Base-by-base conservation (phyloP, 2,329 filamentous ascomycete genomes). In the Thelonectria olida region DNA sequence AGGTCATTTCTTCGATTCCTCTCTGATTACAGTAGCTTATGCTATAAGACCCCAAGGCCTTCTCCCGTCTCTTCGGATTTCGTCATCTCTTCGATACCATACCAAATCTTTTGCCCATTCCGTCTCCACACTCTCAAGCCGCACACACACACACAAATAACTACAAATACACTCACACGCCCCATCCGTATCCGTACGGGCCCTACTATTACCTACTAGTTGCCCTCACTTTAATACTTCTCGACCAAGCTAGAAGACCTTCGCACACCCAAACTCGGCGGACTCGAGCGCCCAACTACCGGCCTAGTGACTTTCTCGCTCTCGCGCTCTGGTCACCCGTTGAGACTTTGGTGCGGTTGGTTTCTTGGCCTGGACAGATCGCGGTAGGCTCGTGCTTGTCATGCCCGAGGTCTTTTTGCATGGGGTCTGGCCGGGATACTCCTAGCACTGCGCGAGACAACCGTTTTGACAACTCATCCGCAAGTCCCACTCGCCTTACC, bases 361-460 rank as follows among this genome's bases (percentile, higher is more conserved):
- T 78, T 73, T 71, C 72, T 68, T 72, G 62, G 59, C 72, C 72
- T 72, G 68, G 75, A 74, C 69, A 74, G 74, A 73, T 75, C 72
- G 70, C 47, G 69, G 77, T 77, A 75, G 78, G 78, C 75, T 74
- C 74, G 74, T 75, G 77, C 76, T 76, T 78, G 73, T 78, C 73
- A 75, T 74, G 72, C 73, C 73, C 69, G 72, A 75, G 72, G 69
- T 70, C 73, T 73, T 70, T 60, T 70, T 75, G 73, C 75, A 76
- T 73, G 72, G 74, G 67, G 61, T 61, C 68, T 62, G 71, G 65
- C 78, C 70, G 71, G 78, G 79, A 77, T 80, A 71, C 69, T 76
- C 78, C 79, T 71, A 74, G 79, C 74, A 77, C 71, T 73, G 68
- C 68, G 69, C 74, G 68, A 75, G 71, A 75, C 72, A 65, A 67